phyloP scores from a whole-genome alignment of 257 asterid species.

The Pogostemon cablin region DNA sequence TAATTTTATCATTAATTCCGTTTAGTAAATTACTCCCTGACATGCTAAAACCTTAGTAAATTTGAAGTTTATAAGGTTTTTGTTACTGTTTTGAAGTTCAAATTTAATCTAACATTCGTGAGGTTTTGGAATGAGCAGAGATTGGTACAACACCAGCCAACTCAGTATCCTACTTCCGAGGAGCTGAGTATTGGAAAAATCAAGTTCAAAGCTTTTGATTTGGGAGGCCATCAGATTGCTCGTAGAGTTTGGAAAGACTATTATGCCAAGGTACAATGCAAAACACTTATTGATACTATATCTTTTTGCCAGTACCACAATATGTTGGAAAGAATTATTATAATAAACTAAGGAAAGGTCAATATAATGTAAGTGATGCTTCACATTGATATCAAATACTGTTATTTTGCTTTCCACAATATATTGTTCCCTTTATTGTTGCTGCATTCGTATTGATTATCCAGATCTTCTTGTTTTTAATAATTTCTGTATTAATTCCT shows the following conservation, averaged over 20 bases:
- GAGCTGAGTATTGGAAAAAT: conserved; percentile 88
- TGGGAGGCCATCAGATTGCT: conserved; percentile 96
- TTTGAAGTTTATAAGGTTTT: neutral
- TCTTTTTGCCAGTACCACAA: neutral
- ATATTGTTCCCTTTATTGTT: neutral
- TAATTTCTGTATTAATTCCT: neutral
- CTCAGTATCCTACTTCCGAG: conserved; percentile 87
- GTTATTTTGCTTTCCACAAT: neutral
- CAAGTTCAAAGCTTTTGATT: conserved; percentile 89
- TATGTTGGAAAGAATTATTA: neutral
- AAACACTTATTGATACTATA: neutral
- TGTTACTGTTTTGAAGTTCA: neutral
- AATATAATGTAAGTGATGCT: neutral
- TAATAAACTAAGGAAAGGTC: neutral
- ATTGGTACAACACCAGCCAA: conserved; percentile 91
- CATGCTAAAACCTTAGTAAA: neutral
- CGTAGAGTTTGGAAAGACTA: conserved; percentile 94
- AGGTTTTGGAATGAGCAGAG: conserved; percentile 54
- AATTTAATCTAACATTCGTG: conserved; percentile 19
- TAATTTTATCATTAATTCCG: neutral
- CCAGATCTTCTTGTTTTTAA: neutral
- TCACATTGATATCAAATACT: neutral
- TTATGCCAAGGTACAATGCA: conserved; percentile 69
- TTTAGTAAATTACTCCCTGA: neutral
- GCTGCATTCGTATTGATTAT: neutral